Base-by-base conservation (phyloP, 108 stramenopile species). In the Nitzschia putrida region DNA sequence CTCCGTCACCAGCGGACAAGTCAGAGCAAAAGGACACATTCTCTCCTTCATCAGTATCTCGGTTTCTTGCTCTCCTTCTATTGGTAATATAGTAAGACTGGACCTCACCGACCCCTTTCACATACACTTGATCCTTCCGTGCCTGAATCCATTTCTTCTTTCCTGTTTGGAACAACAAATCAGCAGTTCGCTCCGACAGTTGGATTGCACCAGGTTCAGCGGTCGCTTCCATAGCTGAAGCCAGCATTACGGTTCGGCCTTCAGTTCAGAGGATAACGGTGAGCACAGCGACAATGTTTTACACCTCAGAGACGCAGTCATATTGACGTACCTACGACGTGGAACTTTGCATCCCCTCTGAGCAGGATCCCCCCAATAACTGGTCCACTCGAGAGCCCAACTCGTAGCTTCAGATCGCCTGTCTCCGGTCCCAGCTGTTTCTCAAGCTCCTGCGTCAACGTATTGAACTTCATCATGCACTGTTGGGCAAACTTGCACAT, bases 1-100 rank as follows among this genome's bases (percentile, higher is more conserved):
- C 76, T 2, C 69, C 76, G 7, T 53, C 66, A 34, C 70, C 70
- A 10, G 64, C 63, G 26, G 70, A 77, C 20, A 77, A 56, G 26
- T 77, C 69, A 1, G 64, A 66, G 25, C 64, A 66, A 53, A 21
- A 66, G 12, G 64, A 66, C 20, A 44, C 8, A 29, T 43, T 39
- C n/a, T 49, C 47, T 55, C 12, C 22, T 13, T 24, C 22, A 22
- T 55, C 13, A 1, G 21, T 24, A 22, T 24, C 8, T 13, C 3
- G 23, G 54, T 55, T 22, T 3, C 12, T 23, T 13, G 18, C 23
- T 55, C 8, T 55, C 23, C 16, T 52, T 38, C 64, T 52, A 13
- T 53, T 37, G n/a, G 64, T 66, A n/a, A 66, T 34, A 38, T 47
- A 72, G 22, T 72, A 72, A 29, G 61, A 55, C 29, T 72, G 71